Percentiles rank a stretch among this genome's conserved stretches.
Evolutionary conservation across 441 rosid genomes (phyloP).

Genomic region (Syzygium malaccense): DNA sequence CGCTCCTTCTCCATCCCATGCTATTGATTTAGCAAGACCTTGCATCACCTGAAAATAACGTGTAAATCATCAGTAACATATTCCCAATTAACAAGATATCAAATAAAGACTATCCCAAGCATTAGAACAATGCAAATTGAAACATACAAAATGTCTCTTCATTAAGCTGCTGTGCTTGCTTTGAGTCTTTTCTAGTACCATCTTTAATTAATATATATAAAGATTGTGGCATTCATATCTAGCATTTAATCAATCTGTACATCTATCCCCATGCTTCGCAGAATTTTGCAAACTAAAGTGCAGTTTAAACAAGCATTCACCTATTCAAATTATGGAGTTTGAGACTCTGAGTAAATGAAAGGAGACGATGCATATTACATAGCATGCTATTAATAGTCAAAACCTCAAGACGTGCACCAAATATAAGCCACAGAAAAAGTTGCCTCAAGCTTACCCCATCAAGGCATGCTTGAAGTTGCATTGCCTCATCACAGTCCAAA

Average conservation of each 20-base stretch:
- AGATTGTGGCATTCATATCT: neutral
- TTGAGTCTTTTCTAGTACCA: neutral
- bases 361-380: neutral
- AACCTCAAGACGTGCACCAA: neutral
- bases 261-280: neutral
- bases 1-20: slow-evolving; percentile 99
- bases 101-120: neutral
- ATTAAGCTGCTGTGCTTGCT: neutral
- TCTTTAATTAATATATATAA: neutral
- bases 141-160: neutral
- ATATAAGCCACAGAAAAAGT: neutral
- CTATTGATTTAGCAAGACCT: slow-evolving; percentile 96
- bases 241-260: neutral
- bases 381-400: neutral
- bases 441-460: slow-evolving; percentile 60
- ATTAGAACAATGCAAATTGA: neutral
- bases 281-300: neutral
- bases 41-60: slow-evolving; percentile 72
- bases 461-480: slow-evolving; percentile 84
- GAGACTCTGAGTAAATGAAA: neutral
- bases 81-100: neutral
- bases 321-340: neutral
- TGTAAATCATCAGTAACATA: neutral
- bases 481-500: slow-evolving; percentile 51
- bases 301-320: neutral